Evolutionary conservation across 202 grass and related monocot genomes (phyloP).

Genomic region (Musa balbisiana): DNA sequence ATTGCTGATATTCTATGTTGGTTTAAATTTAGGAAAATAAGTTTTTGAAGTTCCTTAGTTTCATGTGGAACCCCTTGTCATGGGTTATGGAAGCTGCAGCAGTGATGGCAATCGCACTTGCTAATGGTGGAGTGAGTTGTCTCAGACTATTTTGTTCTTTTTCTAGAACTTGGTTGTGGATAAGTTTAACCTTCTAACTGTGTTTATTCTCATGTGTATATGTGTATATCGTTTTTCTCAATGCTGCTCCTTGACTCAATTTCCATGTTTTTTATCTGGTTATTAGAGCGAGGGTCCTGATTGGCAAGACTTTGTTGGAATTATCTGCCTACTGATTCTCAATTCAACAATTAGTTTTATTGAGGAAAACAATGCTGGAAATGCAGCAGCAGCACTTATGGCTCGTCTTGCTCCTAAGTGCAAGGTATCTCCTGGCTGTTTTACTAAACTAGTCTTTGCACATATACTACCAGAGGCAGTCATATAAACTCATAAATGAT

Average conservation of each 20-base stretch:
- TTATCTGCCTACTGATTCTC: conserved; percentile 59
- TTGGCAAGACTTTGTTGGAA: conserved; percentile 80
- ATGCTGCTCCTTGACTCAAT: not conserved
- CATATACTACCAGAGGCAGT: no score
- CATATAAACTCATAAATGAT: no score
- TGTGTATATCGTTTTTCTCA: not conserved
- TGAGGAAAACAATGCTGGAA: conserved; percentile 76
- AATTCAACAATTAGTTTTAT: conserved; percentile 87
- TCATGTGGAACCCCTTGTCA: conserved; percentile 92
- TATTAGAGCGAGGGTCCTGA: conserved; percentile 52
- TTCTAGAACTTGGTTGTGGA: not conserved
- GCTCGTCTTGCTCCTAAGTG: conserved; percentile 48
- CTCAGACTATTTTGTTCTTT: not conserved
- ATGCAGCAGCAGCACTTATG: conserved; percentile 68
- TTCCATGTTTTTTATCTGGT: not conserved
- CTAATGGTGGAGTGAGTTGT: conserved; percentile 66
- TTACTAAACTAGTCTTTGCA: not conserved
- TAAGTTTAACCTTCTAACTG: no score
- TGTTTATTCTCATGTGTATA: no score
- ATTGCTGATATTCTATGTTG: not conserved
- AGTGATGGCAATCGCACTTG: conserved; percentile 53
- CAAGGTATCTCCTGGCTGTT: conserved; percentile 2
- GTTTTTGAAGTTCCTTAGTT: conserved; percentile 62
- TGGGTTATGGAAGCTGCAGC: conserved; percentile 87
- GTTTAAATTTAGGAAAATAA: conserved; percentile 52